These are phyloP conservation scores for Agaricus blazei DNA, from an alignment of 768 basidiomycete species.

Conservation along the genomic window DNA sequence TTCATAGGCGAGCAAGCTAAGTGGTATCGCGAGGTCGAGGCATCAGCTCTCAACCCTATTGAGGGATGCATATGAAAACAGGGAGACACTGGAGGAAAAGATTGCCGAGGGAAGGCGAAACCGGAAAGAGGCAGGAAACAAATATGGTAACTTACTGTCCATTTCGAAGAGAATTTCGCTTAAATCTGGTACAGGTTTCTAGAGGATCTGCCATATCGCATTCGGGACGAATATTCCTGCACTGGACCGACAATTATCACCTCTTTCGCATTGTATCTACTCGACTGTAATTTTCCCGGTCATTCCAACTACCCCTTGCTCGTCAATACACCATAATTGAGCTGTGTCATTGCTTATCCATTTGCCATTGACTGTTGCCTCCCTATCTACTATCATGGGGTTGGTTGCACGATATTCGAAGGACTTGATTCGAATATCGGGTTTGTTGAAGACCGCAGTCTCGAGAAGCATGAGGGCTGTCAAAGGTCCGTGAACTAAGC, in stretches of 20 bases:
- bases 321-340: conserved; percentile 55
- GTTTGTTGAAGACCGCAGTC: conserved; percentile 43
- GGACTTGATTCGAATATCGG: conserved; percentile 35
- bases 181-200: conserved; percentile 23
- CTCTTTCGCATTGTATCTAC: neutral
- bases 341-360: conserved; percentile 34
- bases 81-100: conserved; percentile 76
- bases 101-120: conserved; percentile 82
- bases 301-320: conserved; percentile 63
- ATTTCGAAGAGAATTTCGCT: neutral
- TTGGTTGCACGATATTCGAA: conserved; percentile 73
- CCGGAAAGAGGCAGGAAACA: conserved; percentile 86
- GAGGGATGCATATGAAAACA: conserved; percentile 78
- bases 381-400: conserved; percentile 50
- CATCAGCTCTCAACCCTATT: conserved; percentile 80
- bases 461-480: conserved; percentile 80
- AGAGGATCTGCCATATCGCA: conserved; percentile 21
- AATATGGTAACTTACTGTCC: conserved; percentile 55
- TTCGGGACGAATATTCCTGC: too few relatives aligned
- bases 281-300: conserved; percentile 37
- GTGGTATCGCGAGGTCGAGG: conserved; percentile 62
- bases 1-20: conserved; percentile 61
- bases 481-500: conserved; percentile 82
- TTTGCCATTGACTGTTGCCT: conserved; percentile 42
- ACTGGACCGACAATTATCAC: too few relatives aligned